Conservation (phyloP, 805 yeast genomes). For the Alloascoidea hylecoeti region DNA sequence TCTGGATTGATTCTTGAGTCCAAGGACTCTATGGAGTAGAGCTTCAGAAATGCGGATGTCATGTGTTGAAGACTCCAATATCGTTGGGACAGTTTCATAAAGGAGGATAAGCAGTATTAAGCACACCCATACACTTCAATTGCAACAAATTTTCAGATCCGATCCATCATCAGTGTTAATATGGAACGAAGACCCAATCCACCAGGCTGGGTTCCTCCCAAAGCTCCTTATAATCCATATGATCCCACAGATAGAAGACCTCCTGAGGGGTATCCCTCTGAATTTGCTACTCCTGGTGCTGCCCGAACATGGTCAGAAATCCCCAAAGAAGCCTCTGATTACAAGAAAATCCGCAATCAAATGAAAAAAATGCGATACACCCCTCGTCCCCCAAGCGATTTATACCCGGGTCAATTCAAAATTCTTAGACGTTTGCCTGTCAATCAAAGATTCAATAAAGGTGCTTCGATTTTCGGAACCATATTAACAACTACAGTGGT, state of each 20-base stretch:
- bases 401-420: conserved; percentile 71
- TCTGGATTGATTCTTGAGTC: conserved; percentile 27
- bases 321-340: conserved; percentile 58
- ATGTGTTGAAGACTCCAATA: too few relatives aligned
- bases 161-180: too few relatives aligned
- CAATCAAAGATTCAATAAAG: conserved; percentile 37
- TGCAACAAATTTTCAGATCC: too few relatives aligned
- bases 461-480: conserved; percentile 44
- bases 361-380: conserved; percentile 62
- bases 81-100: too few relatives aligned
- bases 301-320: conserved; percentile 38
- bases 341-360: conserved; percentile 54
- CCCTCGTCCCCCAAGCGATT: conserved; percentile 61
- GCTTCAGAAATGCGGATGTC: too few relatives aligned
- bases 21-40: conserved; percentile 24
- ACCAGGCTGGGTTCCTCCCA: conserved; percentile 67
- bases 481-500: conserved; percentile 32
- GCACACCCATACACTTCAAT: too few relatives aligned
- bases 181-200: conserved; percentile 60
- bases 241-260: conserved; percentile 70
- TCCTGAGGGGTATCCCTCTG: conserved; percentile 77
- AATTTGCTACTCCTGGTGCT: conserved; percentile 52
- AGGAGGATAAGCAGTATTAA: too few relatives aligned
- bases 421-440: conserved; percentile 47
- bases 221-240: conserved; percentile 76